Evolutionary conservation across 148 eudicot genomes (phyloP).

Genomic region (Rheum nobile): DNA sequence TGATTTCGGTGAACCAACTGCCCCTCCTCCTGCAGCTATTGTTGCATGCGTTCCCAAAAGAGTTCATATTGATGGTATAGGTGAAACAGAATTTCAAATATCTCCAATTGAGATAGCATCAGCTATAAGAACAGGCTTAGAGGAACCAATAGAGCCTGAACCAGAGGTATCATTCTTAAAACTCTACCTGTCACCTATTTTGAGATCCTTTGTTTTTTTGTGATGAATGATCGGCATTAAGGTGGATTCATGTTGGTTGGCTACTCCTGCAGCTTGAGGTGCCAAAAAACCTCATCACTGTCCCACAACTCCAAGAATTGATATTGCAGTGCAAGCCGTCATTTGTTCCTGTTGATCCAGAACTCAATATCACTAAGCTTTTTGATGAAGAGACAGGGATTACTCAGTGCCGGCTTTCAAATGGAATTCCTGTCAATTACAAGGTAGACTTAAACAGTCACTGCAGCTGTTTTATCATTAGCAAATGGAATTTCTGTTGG

Average conservation of each 20-base stretch:
- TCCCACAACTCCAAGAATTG: constrained; percentile 50
- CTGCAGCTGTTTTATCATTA: background rate
- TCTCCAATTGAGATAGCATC: constrained; percentile 65
- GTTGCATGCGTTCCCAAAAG: constrained; percentile 94
- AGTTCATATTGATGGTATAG: constrained; percentile 62
- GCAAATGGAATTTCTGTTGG: background rate
- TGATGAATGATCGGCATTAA: background rate
- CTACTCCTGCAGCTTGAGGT: constrained; percentile 72
- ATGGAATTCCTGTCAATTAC: constrained; percentile 91
- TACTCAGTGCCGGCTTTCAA: constrained; percentile 75
- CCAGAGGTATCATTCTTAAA: constrained; percentile 59
- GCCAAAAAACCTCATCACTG: constrained; percentile 75
- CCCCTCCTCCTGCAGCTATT: constrained; percentile 94
- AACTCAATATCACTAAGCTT: constrained; percentile 27
- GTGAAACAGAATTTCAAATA: constrained; percentile 76
- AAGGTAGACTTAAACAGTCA: constrained; percentile 34
- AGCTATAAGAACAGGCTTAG: constrained; percentile 76
- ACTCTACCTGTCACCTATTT: background rate
- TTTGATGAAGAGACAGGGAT: constrained; percentile 85
- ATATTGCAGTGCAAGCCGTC: constrained; percentile 43
- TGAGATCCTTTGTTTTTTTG: background rate
- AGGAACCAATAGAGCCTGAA: constrained; percentile 89
- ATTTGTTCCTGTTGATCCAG: constrained; percentile 42
- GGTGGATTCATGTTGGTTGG: constrained; percentile 7
- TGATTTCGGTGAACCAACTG: constrained; percentile 78